phyloP scores from a whole-genome alignment of 1,284 basidiomycete species.

The Ustilago trichophora region DNA sequence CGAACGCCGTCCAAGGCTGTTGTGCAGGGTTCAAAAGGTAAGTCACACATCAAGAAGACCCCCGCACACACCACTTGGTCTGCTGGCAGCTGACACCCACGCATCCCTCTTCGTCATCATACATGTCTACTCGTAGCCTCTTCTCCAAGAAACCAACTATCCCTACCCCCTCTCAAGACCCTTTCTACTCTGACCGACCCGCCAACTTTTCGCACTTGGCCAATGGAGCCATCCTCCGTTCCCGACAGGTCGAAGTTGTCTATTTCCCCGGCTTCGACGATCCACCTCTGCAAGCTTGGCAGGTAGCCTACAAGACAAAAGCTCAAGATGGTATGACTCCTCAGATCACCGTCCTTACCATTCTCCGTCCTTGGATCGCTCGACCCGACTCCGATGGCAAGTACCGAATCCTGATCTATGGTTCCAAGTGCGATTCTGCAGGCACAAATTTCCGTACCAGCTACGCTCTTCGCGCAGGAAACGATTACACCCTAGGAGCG shows the following conservation, averaged over 20 bases:
- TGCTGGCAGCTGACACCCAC: neutral
- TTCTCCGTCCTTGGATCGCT: slow-evolving; percentile 37
- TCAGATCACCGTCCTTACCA: slow-evolving; percentile 45
- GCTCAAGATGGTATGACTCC: slow-evolving; percentile 42
- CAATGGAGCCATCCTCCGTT: slow-evolving; percentile 47
- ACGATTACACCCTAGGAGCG: slow-evolving; percentile 29
- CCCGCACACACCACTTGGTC: too few relatives aligned
- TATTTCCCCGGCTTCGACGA: slow-evolving; percentile 47
- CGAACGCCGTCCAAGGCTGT: slow-evolving; percentile 26
- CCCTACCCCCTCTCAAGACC: slow-evolving; percentile 30
- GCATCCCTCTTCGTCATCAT: neutral
- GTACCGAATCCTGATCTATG: slow-evolving; percentile 30
- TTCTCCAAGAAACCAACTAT: slow-evolving; percentile 30
- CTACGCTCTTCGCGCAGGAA: slow-evolving; percentile 38
- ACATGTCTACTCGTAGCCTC: too few relatives aligned
- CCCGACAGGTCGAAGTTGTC: slow-evolving; percentile 37
- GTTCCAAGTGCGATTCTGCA: slow-evolving; percentile 42
- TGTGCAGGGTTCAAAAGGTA: slow-evolving; percentile 23
- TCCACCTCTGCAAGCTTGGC: slow-evolving; percentile 42
- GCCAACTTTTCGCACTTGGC: slow-evolving; percentile 13
- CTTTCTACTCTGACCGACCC: slow-evolving; percentile 49
- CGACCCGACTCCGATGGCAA: slow-evolving; percentile 26
- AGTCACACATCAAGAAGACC: neutral
- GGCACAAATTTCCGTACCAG: slow-evolving; percentile 41
- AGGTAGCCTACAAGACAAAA: slow-evolving; percentile 49